Evolutionary conservation across 768 basidiomycete species (phyloP), one percentile per base, ranked within the genome.

Genomic region (Suillus discolor): DNA sequence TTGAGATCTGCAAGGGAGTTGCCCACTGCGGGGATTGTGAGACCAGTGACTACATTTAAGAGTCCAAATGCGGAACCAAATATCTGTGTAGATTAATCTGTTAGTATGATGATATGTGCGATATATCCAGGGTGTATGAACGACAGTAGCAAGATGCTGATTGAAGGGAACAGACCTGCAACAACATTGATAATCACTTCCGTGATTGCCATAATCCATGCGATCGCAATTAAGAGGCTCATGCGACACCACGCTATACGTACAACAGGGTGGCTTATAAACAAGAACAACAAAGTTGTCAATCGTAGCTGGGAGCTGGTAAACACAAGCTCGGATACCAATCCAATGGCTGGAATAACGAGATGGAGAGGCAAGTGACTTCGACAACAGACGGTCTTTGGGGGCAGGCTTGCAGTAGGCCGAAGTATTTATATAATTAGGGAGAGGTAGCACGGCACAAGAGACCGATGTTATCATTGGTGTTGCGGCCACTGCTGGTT

Each of bases 201-300:
- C 1, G 96, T 96, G 57, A 99, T 96, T 7, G 92, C 94, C 88
- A 98, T 96, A 70, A 99, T 98, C 97, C 97, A 99, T 8, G 98
- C 89, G 66, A 98, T 87, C 2, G 94, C 85, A 31, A 97, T 90
- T 25, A 89, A 74, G 79, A 99, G 99, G 0, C 97, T 96, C 83
- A 96, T 89, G 28, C 89, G 90, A 72, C 94, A 97, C 11, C 94
- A 84, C 15, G 85, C 82, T 77, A 95, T 83, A 64, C 87, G 84
- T 57, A 85, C 82, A 16, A 84, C 71, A 6, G 83, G 81, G 67
- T 87, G 82, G 23, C 82, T 79, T 3, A 92, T 53, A 31, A 28
- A 51, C 15, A 25, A 25, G 16, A 53, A 53, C 8, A 25, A 4
- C 2, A 7, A 28, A 25, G 15, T 51, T 51, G 25, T 25, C 15